These are phyloP conservation scores for Lasiodiplodia hormozganensis DNA, from an alignment of 2,329 filamentous ascomycete species.

Conservation along the genomic window DNA sequence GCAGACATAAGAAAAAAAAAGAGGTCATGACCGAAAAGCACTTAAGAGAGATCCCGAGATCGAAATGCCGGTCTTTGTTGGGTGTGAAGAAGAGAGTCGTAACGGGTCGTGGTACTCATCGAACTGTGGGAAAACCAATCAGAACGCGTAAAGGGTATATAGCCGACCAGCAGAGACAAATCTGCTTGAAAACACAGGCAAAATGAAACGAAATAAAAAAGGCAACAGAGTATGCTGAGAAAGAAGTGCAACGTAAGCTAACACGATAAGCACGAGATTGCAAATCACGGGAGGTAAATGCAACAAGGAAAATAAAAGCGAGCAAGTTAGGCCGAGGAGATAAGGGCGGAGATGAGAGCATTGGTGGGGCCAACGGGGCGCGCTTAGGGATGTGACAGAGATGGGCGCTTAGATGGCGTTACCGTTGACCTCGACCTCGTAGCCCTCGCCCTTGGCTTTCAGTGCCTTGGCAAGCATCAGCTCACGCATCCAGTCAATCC, in stretches of 20 bases:
- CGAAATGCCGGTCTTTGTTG: slow-evolving; percentile 17
- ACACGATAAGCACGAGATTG: not conserved
- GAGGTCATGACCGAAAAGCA: slow-evolving; percentile 12
- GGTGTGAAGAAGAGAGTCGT: slow-evolving; percentile 22
- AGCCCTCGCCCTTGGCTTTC: slow-evolving; percentile 83
- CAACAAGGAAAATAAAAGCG: slow-evolving; percentile 3
- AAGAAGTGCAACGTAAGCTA: not conserved
- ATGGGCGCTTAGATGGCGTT: slow-evolving; percentile 32
- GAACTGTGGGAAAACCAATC: slow-evolving; percentile 19
- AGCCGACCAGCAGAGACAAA: slow-evolving; percentile 28
- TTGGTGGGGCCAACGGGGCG: slow-evolving; percentile 5
- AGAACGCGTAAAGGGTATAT: slow-evolving; percentile 28
- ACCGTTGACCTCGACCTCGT: slow-evolving; percentile 82
- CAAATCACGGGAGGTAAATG: not conserved
- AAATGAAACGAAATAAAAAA: slow-evolving; percentile 2
- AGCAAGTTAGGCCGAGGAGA: not conserved
- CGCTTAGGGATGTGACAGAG: slow-evolving; percentile 9
- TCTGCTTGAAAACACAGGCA: slow-evolving; percentile 26
- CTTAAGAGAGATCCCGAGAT: slow-evolving; percentile 6
- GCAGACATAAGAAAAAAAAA: not conserved
- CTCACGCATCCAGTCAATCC: slow-evolving; percentile 97
- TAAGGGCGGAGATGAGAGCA: not conserved
- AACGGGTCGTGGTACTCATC: slow-evolving; percentile 25
- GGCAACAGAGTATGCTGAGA: not conserved
- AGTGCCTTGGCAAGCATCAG: slow-evolving; percentile 89